A percentile compares a stretch with the other conserved stretches of the same genome.
Evolutionary conservation across 1,284 basidiomycete genomes (phyloP).

Genomic region (Xerocomus amazonicus): DNA sequence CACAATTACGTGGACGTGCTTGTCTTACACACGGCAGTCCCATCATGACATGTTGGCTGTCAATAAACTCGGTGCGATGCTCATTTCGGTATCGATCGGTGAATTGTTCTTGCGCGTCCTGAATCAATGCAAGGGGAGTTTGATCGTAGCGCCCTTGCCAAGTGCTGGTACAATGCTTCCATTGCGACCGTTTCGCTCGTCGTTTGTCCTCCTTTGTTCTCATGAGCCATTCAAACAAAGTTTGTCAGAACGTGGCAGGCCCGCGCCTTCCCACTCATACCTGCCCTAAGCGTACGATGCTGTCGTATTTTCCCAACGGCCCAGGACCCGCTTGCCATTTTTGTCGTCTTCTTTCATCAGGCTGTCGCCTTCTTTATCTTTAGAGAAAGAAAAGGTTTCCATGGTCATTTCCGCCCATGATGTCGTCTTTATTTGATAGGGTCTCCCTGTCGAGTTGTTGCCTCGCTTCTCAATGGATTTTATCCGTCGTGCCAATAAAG

Average conservation of each 20-base stretch:
- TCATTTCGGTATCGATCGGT: slow-evolving; percentile 6
- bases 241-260: slow-evolving; percentile 10
- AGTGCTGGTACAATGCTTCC: slow-evolving; percentile 31
- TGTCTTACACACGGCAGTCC: slow-evolving; percentile 13
- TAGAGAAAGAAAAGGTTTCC: slow-evolving; percentile 8
- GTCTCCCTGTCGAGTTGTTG: slow-evolving; percentile 8
- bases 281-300: neutral
- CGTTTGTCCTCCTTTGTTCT: slow-evolving; percentile 20
- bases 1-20: slow-evolving; percentile 30
- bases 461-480: neutral
- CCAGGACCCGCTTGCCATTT: slow-evolving; percentile 20
- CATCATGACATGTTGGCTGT: slow-evolving; percentile 7
- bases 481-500: slow-evolving; percentile 12
- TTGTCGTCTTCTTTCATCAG: slow-evolving; percentile 24
- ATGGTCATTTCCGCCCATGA: slow-evolving; percentile 27
- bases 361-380: slow-evolving; percentile 20
- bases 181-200: slow-evolving; percentile 40
- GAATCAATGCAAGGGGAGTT: slow-evolving; percentile 42
- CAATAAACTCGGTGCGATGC: slow-evolving; percentile 1
- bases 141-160: slow-evolving; percentile 37
- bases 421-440: slow-evolving; percentile 7
- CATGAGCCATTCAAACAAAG: slow-evolving; percentile 4
- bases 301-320: slow-evolving; percentile 9
- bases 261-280: slow-evolving; percentile 2
- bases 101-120: slow-evolving; percentile 24